phyloP scores from a whole-genome alignment of 1,284 basidiomycete species.

The Irpex sp. region DNA sequence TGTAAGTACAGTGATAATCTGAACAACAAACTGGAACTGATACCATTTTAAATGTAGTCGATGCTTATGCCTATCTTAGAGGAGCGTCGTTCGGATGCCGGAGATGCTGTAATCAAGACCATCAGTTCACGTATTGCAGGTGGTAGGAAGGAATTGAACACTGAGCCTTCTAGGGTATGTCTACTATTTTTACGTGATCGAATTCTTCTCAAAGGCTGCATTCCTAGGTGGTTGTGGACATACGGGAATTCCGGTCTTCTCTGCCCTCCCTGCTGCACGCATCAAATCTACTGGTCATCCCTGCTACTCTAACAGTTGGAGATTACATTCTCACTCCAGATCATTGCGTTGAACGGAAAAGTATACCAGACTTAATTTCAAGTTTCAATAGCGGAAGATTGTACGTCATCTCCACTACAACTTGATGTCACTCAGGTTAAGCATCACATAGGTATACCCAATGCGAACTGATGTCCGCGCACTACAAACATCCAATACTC shows the following conservation, averaged over 20 bases:
- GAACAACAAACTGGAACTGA: too few relatives aligned
- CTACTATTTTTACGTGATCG: not conserved
- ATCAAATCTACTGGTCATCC: constrained; percentile 77
- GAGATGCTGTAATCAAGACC: constrained; percentile 74
- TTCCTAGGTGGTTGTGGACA: constrained; percentile 88
- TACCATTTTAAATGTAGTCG: constrained; percentile 40
- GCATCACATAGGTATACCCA: constrained; percentile 77
- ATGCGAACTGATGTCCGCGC: constrained; percentile 94
- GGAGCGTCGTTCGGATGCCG: constrained; percentile 45
- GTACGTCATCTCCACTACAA: constrained; percentile 46
- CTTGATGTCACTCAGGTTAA: not conserved
- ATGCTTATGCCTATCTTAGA: constrained; percentile 92
- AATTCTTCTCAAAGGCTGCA: not conserved
- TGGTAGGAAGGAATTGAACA: constrained; percentile 67
- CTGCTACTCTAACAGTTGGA: constrained; percentile 90
- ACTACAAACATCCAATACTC: constrained; percentile 92
- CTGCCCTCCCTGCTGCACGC: constrained; percentile 91
- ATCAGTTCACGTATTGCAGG: constrained; percentile 90
- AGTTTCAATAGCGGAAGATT: constrained; percentile 93
- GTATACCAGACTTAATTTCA: constrained; percentile 85
- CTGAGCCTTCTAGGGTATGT: constrained; percentile 68
- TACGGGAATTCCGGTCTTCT: constrained; percentile 94
- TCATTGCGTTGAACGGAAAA: constrained; percentile 96
- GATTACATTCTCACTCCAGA: constrained; percentile 96
- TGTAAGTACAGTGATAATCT: constrained; percentile 45